phyloP scores from a whole-genome alignment of 306 rosid species.

The Begonia peltatifolia region DNA sequence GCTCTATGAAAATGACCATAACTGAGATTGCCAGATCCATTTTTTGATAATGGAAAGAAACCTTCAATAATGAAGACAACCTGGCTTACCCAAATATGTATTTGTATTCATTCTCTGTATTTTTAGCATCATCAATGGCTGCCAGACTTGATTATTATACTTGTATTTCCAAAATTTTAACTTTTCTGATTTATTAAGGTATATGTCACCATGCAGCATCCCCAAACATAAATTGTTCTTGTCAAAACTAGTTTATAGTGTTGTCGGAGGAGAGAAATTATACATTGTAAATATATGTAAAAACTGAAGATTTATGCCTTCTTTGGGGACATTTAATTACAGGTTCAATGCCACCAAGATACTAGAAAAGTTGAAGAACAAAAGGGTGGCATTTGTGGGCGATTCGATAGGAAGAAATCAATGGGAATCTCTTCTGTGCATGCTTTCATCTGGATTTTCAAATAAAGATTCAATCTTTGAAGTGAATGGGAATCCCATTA shows the following conservation, averaged over 20 bases:
- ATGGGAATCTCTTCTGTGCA: slow-evolving; percentile 83
- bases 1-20: no score
- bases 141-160: no score
- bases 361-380: slow-evolving; percentile 57
- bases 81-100: not conserved
- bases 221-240: no score
- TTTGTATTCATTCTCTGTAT: not conserved
- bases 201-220: no score
- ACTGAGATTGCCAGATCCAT: no score
- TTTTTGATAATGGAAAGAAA: not conserved
- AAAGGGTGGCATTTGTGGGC: slow-evolving; percentile 63
- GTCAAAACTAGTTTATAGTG: no score
- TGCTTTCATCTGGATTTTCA: slow-evolving; percentile 61
- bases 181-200: not conserved
- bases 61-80: not conserved
- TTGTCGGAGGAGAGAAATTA: no score
- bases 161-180: not conserved
- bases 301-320: not conserved
- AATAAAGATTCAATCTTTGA: slow-evolving; percentile 62
- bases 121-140: not conserved
- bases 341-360: slow-evolving; percentile 64
- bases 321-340: slow-evolving; percentile 1
- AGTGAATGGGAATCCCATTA: slow-evolving; percentile 82
- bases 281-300: no score
- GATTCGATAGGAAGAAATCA: slow-evolving; percentile 90